phyloP scores from a whole-genome alignment of 192 early-diverging fungal species.

The Nowakowskiella sp. region DNA sequence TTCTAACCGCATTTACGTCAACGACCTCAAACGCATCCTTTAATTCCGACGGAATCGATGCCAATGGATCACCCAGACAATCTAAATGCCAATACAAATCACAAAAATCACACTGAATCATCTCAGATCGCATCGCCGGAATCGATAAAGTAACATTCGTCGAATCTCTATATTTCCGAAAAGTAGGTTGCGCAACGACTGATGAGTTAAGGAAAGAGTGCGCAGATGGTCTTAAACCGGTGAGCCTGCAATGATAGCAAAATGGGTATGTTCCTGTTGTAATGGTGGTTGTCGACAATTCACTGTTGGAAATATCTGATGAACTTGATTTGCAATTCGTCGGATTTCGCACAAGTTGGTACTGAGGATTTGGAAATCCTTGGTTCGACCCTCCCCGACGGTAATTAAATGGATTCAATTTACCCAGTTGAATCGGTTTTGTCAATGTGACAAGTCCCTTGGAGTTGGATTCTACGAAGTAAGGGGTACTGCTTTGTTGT shows the following conservation, averaged over 20 bases:
- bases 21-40: not conserved
- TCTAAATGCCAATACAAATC: constrained; percentile 45
- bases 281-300: too few species aligned
- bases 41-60: constrained; percentile 22
- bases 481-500: too few species aligned
- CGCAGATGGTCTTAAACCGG: constrained; percentile 3
- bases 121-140: constrained; percentile 21
- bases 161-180: not conserved
- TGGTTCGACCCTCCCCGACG: not conserved
- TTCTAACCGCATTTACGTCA: not conserved
- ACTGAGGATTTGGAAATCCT: too few species aligned
- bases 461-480: too few species aligned
- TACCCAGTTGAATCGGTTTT: too few species aligned
- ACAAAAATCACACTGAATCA: constrained; percentile 48
- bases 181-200: constrained; percentile 7
- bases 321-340: too few species aligned
- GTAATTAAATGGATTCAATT: too few species aligned
- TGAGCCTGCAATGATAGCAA: constrained; percentile 21
- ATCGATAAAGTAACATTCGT: constrained; percentile 1
- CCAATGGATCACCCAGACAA: constrained; percentile 37
- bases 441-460: too few species aligned
- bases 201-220: constrained; percentile 17
- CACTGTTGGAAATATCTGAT: too few species aligned
- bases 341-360: not conserved
- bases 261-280: not conserved